Evolutionary conservation across 192 early-diverging fungal species (phyloP).

Genomic region (Dispira parvispora): DNA sequence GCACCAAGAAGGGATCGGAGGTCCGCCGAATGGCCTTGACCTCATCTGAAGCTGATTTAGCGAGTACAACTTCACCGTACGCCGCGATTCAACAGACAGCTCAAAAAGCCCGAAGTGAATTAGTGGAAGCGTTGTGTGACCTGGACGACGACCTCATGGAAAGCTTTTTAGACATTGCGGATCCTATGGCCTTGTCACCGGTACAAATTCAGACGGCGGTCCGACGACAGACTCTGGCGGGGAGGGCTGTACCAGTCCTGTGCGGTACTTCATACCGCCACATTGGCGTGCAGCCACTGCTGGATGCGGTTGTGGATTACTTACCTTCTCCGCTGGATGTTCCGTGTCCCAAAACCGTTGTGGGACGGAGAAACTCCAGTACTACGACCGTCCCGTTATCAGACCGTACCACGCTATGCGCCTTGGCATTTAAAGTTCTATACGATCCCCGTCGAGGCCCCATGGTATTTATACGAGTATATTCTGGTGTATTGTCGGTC

Average conservation of each 20-base stretch:
- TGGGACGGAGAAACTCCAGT: conserved; percentile 15
- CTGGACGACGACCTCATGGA: conserved; percentile 75
- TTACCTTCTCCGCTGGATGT: conserved; percentile 65
- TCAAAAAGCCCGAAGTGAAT: conserved; percentile 31
- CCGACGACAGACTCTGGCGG: conserved; percentile 48
- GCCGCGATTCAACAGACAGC: not conserved
- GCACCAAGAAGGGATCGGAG: conserved; percentile 26
- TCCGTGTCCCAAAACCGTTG: conserved; percentile 34
- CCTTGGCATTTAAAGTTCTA: conserved; percentile 87
- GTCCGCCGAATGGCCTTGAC: conserved; percentile 19
- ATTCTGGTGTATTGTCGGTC: conserved; percentile 56
- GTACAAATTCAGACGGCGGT: conserved; percentile 45
- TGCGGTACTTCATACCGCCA: conserved; percentile 80
- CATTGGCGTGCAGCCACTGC: conserved; percentile 80
- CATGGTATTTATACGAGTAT: conserved; percentile 82
- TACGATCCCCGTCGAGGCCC: conserved; percentile 73
- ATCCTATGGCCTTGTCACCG: conserved; percentile 48
- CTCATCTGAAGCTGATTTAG: conserved; percentile 4
- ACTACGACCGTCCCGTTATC: conserved; percentile 14
- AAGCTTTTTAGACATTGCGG: conserved; percentile 60
- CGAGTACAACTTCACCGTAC: conserved; percentile 11
- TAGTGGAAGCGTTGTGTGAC: conserved; percentile 73
- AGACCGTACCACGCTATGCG: conserved; percentile 39
- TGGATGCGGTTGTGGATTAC: conserved; percentile 78
- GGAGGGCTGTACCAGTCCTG: conserved; percentile 63